Conservation (phyloP, 1,284 basidiomycete genomes). For the Puccinia polysora region DNA sequence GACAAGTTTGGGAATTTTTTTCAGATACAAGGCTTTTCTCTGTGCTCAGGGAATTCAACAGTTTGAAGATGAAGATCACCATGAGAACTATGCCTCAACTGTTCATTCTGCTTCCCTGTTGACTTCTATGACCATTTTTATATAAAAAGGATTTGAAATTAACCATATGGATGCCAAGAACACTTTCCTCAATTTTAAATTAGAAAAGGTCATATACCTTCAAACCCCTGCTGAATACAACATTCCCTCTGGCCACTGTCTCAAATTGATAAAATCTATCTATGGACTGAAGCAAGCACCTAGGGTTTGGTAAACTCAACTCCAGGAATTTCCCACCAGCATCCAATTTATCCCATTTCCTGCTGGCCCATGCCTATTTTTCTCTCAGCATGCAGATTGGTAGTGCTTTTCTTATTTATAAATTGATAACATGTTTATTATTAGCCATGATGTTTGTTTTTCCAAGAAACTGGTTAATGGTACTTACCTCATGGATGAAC, state of each 20-base stretch:
- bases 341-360: background rate
- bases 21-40: background rate
- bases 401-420: background rate
- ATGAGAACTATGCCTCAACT: slow-evolving; percentile 2
- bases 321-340: background rate
- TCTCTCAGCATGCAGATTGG: background rate
- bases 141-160: background rate
- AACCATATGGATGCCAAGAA: slow-evolving; percentile 1
- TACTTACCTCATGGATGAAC: slow-evolving; percentile 3
- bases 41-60: slow-evolving; percentile 10
- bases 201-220: slow-evolving; percentile 2
- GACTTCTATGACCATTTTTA: background rate
- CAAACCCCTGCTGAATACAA: background rate
- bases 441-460: background rate
- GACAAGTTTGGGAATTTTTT: background rate
- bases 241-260: background rate
- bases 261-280: background rate
- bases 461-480: background rate
- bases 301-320: slow-evolving; percentile 1
- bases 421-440: slow-evolving; percentile 8
- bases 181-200: background rate
- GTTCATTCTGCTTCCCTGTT: background rate
- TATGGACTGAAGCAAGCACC: slow-evolving; percentile 18
- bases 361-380: background rate
- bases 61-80: background rate